Evolutionary conservation across 768 basidiomycete species (phyloP).

Genomic region (Naematelia encephala): DNA sequence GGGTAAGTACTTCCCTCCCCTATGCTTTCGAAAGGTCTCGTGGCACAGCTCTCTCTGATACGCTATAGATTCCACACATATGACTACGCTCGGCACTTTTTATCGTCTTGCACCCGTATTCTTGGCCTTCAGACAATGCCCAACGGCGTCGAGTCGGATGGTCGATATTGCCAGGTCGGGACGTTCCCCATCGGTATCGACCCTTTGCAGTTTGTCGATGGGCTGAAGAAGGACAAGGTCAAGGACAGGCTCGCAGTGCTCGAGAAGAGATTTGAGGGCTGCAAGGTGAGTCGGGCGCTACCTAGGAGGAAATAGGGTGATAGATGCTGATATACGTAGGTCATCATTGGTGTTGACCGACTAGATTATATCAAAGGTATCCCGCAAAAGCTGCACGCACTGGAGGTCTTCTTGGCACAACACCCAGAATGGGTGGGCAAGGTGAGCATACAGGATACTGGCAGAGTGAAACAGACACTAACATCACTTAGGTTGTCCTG

Average conservation of each 20-base stretch:
- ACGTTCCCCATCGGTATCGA: slow-evolving; percentile 99
- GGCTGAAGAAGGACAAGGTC: slow-evolving; percentile 75
- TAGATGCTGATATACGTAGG: not conserved
- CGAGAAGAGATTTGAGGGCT: slow-evolving; percentile 84
- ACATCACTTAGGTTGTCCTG: slow-evolving; percentile 68
- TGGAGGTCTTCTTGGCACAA: slow-evolving; percentile 93
- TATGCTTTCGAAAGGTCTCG: too few relatives aligned
- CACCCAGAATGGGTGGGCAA: slow-evolving; percentile 99
- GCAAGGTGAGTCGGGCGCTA: slow-evolving; percentile 59
- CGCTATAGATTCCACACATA: slow-evolving; percentile 83
- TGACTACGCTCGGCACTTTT: slow-evolving; percentile 98
- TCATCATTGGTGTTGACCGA: slow-evolving; percentile 97
- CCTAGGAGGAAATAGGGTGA: not conserved
- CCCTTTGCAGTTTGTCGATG: slow-evolving; percentile 85
- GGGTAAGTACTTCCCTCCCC: too few relatives aligned
- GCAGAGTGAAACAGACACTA: not conserved
- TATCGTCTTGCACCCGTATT: slow-evolving; percentile 96
- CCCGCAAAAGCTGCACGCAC: slow-evolving; percentile 93
- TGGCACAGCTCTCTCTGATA: not conserved
- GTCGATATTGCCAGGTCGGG: slow-evolving; percentile 91
- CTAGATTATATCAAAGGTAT: slow-evolving; percentile 99
- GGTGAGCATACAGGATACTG: slow-evolving; percentile 52
- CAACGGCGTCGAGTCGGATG: slow-evolving; percentile 94
- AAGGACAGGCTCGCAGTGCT: slow-evolving; percentile 73
- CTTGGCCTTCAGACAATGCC: slow-evolving; percentile 94